Evolutionary conservation across 1,139 yeast genomes (phyloP).

Genomic region (Magnusiomyces clavatus): DNA sequence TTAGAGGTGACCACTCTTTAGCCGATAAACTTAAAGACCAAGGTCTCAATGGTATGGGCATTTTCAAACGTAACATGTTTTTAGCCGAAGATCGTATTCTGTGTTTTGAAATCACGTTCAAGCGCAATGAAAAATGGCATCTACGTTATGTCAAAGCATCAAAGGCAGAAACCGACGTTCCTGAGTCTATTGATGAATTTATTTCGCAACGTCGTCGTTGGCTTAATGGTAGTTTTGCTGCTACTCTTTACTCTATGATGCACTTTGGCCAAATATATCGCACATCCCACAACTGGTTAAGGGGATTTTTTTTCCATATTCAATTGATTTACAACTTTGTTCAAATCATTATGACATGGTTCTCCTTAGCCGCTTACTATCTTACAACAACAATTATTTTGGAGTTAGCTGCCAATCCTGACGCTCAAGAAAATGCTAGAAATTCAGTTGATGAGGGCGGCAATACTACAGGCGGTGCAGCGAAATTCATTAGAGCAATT

Average conservation of each 20-base stretch:
- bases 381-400: conserved; percentile 53
- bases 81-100: conserved; percentile 91
- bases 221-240: conserved; percentile 95
- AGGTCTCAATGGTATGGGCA: conserved; percentile 46
- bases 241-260: conserved; percentile 75
- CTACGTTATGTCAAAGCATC: conserved; percentile 83
- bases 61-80: conserved; percentile 90
- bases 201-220: conserved; percentile 90
- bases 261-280: conserved; percentile 67
- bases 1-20: conserved; percentile 74
- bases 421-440: background rate
- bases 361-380: conserved; percentile 72
- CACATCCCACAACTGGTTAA: conserved; percentile 64
- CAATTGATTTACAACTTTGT: conserved; percentile 74
- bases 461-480: background rate
- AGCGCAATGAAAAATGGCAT: conserved; percentile 73
- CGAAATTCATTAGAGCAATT: background rate
- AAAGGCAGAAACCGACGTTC: conserved; percentile 93
- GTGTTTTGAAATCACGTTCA: conserved; percentile 88
- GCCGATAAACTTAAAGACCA: conserved; percentile 39
- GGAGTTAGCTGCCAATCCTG: conserved; percentile 32
- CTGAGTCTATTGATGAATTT: conserved; percentile 78
- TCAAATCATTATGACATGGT: conserved; percentile 67
- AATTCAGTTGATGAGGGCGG: conserved; percentile 13
- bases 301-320: conserved; percentile 65